A percentile compares a stretch with the other conserved stretches of the same genome.
Evolutionary conservation across 306 rosid genomes (phyloP).

Genomic region (Trifolium repens): DNA sequence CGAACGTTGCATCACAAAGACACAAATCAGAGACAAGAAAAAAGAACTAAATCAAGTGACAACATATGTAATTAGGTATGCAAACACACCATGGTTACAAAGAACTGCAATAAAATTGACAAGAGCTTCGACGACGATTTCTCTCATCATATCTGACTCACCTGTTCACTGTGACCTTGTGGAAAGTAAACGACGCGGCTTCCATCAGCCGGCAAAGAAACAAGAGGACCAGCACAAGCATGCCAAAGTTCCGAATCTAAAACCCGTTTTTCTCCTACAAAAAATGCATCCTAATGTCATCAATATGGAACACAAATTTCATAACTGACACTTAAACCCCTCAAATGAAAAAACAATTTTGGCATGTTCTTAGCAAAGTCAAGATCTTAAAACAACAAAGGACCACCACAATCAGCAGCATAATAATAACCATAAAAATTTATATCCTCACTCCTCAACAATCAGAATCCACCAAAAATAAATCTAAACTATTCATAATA

Average conservation of each 20-base stretch:
- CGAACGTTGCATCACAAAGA: neutral
- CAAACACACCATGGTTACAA: neutral
- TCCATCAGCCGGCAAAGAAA: conserved; percentile 84
- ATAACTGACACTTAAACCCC: conserved; percentile 22
- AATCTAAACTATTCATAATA: conserved; percentile 5
- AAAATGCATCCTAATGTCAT: conserved; percentile 38
- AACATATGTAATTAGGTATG: neutral
- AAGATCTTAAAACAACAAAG: conserved; percentile 43
- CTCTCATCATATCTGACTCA: conserved; percentile 36
- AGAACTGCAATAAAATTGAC: neutral
- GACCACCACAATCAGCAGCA: neutral
- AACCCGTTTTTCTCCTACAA: conserved; percentile 86
- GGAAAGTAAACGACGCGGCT: conserved; percentile 94
- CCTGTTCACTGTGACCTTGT: conserved; percentile 99
- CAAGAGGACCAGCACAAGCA: conserved; percentile 98
- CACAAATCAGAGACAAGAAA: conserved; percentile 13
- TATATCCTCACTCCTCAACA: conserved; percentile 1
- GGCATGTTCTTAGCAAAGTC: conserved; percentile 31
- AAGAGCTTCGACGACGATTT: neutral
- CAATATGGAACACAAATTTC: conserved; percentile 31
- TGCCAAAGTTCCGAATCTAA: conserved; percentile 98
- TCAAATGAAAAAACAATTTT: conserved; percentile 32
- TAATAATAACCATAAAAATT: conserved; percentile 41
- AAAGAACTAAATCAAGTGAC: conserved; percentile 6
- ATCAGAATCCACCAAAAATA: neutral